A percentile compares a stretch with the other conserved stretches of the same genome.
Conservation (phyloP, 2,329 filamentous ascomycete genomes). For the Cladophialophora bantiana region DNA sequence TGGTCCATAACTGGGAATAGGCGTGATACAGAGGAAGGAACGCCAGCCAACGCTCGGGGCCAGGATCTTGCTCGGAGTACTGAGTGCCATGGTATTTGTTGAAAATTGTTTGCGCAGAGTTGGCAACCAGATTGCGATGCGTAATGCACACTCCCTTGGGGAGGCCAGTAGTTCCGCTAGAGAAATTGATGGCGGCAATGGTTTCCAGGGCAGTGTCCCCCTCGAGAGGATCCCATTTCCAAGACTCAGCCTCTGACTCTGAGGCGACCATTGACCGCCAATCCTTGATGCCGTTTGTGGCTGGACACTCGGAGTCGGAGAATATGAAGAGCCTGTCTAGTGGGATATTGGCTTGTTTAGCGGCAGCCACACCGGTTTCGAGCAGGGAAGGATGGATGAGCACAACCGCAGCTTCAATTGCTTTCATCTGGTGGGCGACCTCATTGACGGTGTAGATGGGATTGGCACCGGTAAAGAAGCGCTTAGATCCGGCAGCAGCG, state of each 20-base stretch:
- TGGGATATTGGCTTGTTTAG: constrained; percentile 38
- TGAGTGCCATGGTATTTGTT: constrained; percentile 69
- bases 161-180: constrained; percentile 60
- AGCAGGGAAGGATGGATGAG: constrained; percentile 59
- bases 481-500: constrained; percentile 55
- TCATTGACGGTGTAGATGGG: constrained; percentile 61
- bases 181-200: constrained; percentile 59
- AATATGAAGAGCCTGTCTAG: constrained; percentile 39
- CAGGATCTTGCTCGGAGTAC: constrained; percentile 60
- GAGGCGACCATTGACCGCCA: constrained; percentile 55
- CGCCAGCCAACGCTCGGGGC: constrained; percentile 51
- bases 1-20: constrained; percentile 56
- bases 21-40: constrained; percentile 58
- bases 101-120: constrained; percentile 66
- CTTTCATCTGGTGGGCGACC: constrained; percentile 59
- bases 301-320: constrained; percentile 45
- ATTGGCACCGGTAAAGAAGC: constrained; percentile 63
- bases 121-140: constrained; percentile 59
- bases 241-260: constrained; percentile 44
- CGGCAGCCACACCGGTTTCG: constrained; percentile 50
- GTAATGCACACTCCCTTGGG: constrained; percentile 61
- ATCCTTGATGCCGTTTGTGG: constrained; percentile 49
- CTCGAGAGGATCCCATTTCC: constrained; percentile 46
- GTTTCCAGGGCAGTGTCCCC: constrained; percentile 50
- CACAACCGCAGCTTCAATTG: constrained; percentile 59